Base-by-base conservation (phyloP, 257 asterid species). In the Linderniella brevidens region DNA sequence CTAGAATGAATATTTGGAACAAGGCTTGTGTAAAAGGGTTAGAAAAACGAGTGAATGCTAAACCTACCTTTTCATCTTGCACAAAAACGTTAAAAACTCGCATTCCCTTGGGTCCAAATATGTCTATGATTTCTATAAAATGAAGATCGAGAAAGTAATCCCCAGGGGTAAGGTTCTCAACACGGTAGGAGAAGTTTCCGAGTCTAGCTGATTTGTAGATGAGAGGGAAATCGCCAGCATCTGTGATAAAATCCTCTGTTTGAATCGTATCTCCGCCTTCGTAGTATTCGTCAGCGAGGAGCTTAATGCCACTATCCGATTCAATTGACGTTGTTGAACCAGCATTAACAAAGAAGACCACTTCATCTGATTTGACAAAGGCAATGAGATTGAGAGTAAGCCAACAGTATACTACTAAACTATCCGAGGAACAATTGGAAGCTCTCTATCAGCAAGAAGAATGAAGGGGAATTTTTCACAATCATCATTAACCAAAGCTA, bases 11-110 rank as follows among this genome's bases (percentile, higher is more conserved):
- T 56, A 38, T 37, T 35, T 54, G 15, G 17, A 19, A 20, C 18
- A 39, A 39, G 3, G 4, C 19, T 44, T 13, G 19, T 6, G 15
- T 51, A 10, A 53, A 49, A 54, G 17, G 57, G 36, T 17, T 25
- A 12, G 11, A 35, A 48, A 38, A 56, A 29, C 15, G 47, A 12
- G 3, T 14, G 10, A 29, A 9, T 29, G 45, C 37, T 41, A 39
- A 49, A 61, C 85, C 66, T 71, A 67, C 99, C 99, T 79, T 81
- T 41, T 90, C 94, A 13, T 85, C 96, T 68, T 90, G 94, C 65
- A 90, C 48, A 59, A 70, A 75, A 43, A 90, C 93, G 62, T 77
- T 60, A 41, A 90, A 90, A 18, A 77, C 74, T 16, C 99, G 77
- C 93, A 90, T 66, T 14, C 99, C 99, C 74, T 85, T 85, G 0